Evolutionary conservation across 805 yeast species (phyloP).

Genomic region (Jamesozyma rosinii): DNA sequence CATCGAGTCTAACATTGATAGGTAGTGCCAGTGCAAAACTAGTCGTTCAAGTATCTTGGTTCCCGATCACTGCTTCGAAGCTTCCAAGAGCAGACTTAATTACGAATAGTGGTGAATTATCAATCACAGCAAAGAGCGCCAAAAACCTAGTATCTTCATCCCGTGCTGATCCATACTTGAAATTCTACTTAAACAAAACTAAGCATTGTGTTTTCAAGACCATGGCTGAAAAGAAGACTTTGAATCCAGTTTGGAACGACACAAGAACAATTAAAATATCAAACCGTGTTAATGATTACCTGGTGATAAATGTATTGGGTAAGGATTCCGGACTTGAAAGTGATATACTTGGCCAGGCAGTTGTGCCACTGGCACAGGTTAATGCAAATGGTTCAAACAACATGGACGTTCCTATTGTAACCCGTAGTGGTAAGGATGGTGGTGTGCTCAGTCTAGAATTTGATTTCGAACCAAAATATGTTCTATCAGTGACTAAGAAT

Average conservation of each 20-base stretch:
- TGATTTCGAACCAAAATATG: conserved; percentile 60
- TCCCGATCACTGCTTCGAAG: conserved; percentile 51
- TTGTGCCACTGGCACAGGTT: conserved; percentile 45
- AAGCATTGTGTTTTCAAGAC: conserved; percentile 53
- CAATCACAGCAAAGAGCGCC: conserved; percentile 51
- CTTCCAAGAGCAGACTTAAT: conserved; percentile 65
- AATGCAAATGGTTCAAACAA: conserved; percentile 47
- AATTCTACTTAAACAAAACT: conserved; percentile 53
- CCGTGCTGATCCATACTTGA: conserved; percentile 79
- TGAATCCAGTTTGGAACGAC: conserved; percentile 80
- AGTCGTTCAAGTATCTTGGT: conserved; percentile 54
- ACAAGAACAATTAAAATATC: conserved; percentile 42
- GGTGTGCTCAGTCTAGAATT: conserved; percentile 55
- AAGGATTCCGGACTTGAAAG: conserved; percentile 86
- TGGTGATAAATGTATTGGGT: conserved; percentile 55
- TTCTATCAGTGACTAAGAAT: conserved; percentile 36
- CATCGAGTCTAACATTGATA: conserved; percentile 43
- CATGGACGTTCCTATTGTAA: conserved; percentile 37
- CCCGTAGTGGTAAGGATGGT: conserved; percentile 32
- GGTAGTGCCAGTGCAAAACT: conserved; percentile 44
- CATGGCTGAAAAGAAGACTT: conserved; percentile 70
- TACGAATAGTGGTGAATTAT: conserved; percentile 60
- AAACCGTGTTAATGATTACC: conserved; percentile 48
- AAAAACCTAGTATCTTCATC: conserved; percentile 64
- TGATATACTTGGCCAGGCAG: conserved; percentile 62